Conservation (phyloP, 1,139 yeast species). For the Eremothecium cymbalariae region DNA sequence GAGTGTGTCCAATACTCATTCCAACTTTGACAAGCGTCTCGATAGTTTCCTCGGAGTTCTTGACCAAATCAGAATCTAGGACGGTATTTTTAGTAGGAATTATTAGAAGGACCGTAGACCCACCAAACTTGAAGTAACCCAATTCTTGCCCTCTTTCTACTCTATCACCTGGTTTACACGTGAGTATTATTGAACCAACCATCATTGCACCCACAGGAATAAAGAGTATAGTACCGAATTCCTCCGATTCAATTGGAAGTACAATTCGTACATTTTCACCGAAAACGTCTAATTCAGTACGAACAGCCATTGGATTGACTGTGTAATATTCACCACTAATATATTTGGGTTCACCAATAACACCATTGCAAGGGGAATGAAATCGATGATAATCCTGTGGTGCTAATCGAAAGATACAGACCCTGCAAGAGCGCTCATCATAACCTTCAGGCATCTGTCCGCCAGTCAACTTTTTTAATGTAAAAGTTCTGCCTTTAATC, state of each 20-base stretch:
- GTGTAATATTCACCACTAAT: conserved; percentile 91
- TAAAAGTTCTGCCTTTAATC: conserved; percentile 83
- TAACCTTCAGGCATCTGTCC: conserved; percentile 36
- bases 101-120: conserved; percentile 70
- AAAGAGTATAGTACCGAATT: conserved; percentile 70
- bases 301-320: conserved; percentile 93
- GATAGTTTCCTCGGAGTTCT: conserved; percentile 58
- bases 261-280: conserved; percentile 83
- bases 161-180: conserved; percentile 52
- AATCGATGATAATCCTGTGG: conserved; percentile 97
- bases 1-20: conserved; percentile 79
- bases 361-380: conserved; percentile 80
- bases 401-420: conserved; percentile 80
- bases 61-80: conserved; percentile 67
- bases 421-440: conserved; percentile 43
- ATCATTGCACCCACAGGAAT: conserved; percentile 96
- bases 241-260: conserved; percentile 63
- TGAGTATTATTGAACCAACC: conserved; percentile 85
- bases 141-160: conserved; percentile 71
- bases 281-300: conserved; percentile 82
- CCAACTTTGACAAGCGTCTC: conserved; percentile 88
- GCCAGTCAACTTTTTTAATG: conserved; percentile 55
- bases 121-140: conserved; percentile 95
- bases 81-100: conserved; percentile 37
- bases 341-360: conserved; percentile 52